Conservation (phyloP, 2,329 filamentous ascomycete species). For the Trichoderma koningii region DNA sequence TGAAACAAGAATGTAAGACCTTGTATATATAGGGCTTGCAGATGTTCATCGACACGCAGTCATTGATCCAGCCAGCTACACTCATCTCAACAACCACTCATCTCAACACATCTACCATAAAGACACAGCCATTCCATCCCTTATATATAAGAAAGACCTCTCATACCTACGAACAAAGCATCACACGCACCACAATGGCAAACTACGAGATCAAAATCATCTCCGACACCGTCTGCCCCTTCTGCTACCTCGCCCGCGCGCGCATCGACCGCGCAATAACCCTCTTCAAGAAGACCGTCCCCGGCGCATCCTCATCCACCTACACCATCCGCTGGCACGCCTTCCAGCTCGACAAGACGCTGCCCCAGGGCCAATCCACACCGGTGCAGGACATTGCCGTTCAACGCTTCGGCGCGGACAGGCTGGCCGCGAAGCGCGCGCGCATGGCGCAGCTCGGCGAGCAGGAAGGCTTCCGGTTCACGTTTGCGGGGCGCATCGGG, state of each 20-base stretch:
- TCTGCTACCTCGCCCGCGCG: conserved; percentile 78
- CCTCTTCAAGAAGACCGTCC: conserved; percentile 63
- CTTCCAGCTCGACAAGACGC: conserved; percentile 67
- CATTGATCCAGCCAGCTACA: too few relatives aligned
- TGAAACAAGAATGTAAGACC: too few relatives aligned
- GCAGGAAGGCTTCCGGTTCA: conserved; percentile 71
- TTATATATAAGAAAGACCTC: too few relatives aligned
- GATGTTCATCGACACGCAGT: too few relatives aligned
- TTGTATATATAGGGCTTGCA: too few relatives aligned
- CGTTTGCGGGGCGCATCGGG: conserved; percentile 69
- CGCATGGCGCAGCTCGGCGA: conserved; percentile 61
- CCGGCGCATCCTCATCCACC: conserved; percentile 60
- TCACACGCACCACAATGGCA: conserved; percentile 55
- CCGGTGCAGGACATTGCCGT: conserved; percentile 56
- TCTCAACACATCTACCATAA: too few relatives aligned
- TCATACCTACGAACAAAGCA: neutral
- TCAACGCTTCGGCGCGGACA: conserved; percentile 66
- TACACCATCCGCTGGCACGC: conserved; percentile 76
- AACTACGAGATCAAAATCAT: conserved; percentile 76
- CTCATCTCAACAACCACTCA: too few relatives aligned
- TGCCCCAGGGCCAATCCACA: conserved; percentile 43
- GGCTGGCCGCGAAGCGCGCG: conserved; percentile 57
- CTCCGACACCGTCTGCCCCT: conserved; percentile 79
- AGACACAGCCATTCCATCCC: too few relatives aligned
- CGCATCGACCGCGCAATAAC: conserved; percentile 72